phyloP scores from a whole-genome alignment of 495 filamentous ascomycete species.

The Pseudotulostoma volvatum region DNA sequence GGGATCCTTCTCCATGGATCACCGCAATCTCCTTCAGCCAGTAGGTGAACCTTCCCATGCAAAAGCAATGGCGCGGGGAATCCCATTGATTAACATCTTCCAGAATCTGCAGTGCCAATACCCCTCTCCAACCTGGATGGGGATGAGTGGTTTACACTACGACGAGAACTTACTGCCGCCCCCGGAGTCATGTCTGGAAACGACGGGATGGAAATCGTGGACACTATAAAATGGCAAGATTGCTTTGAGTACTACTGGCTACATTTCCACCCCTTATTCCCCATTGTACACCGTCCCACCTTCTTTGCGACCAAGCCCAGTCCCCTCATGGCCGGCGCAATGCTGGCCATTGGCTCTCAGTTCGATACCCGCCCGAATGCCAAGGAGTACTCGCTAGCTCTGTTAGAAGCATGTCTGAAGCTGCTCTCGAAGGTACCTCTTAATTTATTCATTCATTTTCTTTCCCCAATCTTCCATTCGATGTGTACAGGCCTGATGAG shows the following conservation, averaged over 20 bases:
- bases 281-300: conserved; percentile 24
- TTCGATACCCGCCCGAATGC: conserved; percentile 16
- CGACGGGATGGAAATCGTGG: conserved; percentile 19
- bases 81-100: neutral
- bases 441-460: neutral
- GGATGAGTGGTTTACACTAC: conserved; percentile 22
- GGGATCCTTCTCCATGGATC: conserved; percentile 19
- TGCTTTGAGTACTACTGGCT: conserved; percentile 28
- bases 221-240: conserved; percentile 17
- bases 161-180: conserved; percentile 20
- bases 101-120: conserved; percentile 25
- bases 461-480: neutral
- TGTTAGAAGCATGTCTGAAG: conserved; percentile 21
- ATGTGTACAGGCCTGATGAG: neutral
- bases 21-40: conserved; percentile 21
- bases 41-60: conserved; percentile 10
- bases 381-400: conserved; percentile 16
- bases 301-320: conserved; percentile 13
- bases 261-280: conserved; percentile 23
- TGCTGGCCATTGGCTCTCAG: conserved; percentile 27
- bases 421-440: conserved; percentile 21
- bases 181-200: conserved; percentile 14
- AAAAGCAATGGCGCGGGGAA: neutral
- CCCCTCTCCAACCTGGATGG: conserved; percentile 27
- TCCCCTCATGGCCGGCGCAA: conserved; percentile 21